Evolutionary conservation across 1,284 basidiomycete genomes (phyloP), one percentile per base, ranked within the genome.

Genomic region (Xanthoconium separans): DNA sequence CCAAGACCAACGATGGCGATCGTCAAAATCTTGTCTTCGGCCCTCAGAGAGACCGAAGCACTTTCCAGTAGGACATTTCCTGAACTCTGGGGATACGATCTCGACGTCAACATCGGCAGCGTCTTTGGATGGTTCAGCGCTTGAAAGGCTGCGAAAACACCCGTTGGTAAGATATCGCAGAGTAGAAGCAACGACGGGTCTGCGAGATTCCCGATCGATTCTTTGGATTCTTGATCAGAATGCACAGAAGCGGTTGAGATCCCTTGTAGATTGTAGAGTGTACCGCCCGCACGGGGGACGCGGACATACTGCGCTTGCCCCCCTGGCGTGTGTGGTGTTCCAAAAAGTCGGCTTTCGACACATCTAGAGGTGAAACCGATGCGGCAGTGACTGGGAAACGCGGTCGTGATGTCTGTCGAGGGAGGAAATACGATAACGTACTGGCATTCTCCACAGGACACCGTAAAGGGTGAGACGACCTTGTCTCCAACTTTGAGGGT

Each of bases 301-400:
- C 87, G 83, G 4, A 93, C 80, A 68, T 89, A 96, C 70, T 95
- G 92, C 0, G 93, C 93, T 74, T 96, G 94, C 2, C 85, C 91
- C 12, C 93, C 94, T 9, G 87, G 84, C 1, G 93, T 79, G 11
- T 71, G 65, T 0, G 87, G 83, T 33, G 83, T 84, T 36, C 93
- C 93, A 66, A 94, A 90, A 10, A 93, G 76, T 27, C 73, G 70
- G 7, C 85, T 82, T 56, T 84, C 71, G 2, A 77, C 73, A 68
- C 94, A 95, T 44, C 93, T 80, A 36, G 82, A 86, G 2, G 91
- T 93, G 67, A 86, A 88, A 27, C 87, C 89, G 29, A 86, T 68
- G 3, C 84, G 77, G 68, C 93, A 95, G 62, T 84, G 86, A 54
- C 89, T 91, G 58, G 39, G 10, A 29, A 30, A 51, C 10, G 9